A percentile compares a stretch with the other conserved stretches of the same genome.
Evolutionary conservation across 345 rosid genomes (phyloP).

Genomic region (Sonneratia caseolaris): DNA sequence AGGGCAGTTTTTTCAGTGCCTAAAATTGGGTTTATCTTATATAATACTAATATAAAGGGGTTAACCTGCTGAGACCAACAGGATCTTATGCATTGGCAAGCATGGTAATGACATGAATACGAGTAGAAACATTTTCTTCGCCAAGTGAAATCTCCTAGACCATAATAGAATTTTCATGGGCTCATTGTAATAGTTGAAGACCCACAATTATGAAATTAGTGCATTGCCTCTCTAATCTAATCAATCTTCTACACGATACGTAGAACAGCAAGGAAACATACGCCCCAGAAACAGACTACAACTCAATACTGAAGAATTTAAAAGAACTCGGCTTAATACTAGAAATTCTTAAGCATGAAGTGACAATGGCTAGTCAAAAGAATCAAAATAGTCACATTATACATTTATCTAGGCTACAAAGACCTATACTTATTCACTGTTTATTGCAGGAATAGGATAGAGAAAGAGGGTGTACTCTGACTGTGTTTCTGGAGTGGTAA

Average conservation of each 20-base stretch:
- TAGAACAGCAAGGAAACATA: background rate
- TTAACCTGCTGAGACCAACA: background rate
- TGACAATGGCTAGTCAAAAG: background rate
- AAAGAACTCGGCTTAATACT: too few relatives aligned
- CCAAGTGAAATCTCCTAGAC: too few relatives aligned
- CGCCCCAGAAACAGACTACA: background rate
- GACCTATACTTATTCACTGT: background rate
- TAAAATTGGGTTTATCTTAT: background rate
- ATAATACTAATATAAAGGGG: background rate
- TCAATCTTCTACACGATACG: background rate
- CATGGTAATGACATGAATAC: too few relatives aligned
- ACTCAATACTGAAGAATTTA: background rate
- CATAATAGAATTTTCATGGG: background rate
- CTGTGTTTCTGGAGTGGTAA: constrained; percentile 29
- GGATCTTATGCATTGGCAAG: background rate
- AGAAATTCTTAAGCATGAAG: too few relatives aligned
- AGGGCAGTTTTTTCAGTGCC: background rate
- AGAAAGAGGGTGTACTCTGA: constrained; percentile 29
- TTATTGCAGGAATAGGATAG: background rate
- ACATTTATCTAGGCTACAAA: constrained; percentile 12
- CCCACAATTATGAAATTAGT: background rate
- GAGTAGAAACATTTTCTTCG: too few relatives aligned
- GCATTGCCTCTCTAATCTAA: background rate
- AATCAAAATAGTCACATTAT: background rate
- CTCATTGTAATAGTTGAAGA: background rate